Evolutionary conservation across 1,139 yeast genomes (phyloP).

Genomic region (Geotrichum cucujoidarum): DNA sequence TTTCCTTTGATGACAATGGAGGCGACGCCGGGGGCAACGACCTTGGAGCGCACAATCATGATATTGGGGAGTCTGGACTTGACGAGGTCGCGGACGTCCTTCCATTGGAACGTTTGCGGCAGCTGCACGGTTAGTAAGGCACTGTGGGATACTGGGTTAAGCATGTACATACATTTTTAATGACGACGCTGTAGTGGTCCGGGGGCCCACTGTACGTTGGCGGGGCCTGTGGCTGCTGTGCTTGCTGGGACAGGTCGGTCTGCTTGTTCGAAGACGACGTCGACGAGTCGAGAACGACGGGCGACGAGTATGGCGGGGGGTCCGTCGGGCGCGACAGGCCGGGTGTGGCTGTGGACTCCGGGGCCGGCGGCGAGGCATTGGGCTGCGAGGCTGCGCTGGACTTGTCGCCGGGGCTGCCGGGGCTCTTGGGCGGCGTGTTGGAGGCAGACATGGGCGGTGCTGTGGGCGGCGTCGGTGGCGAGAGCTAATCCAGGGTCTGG

Average conservation of each 20-base stretch:
- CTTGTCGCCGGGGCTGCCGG: neutral
- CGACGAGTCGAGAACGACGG: slow-evolving; percentile 7
- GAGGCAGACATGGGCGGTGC: neutral
- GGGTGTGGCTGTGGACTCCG: neutral
- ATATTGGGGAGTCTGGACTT: slow-evolving; percentile 21
- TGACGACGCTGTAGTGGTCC: slow-evolving; percentile 9
- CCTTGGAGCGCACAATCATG: slow-evolving; percentile 22
- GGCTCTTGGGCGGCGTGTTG: neutral
- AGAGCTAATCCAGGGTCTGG: no score
- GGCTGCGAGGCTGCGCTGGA: neutral
- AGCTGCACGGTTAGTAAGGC: neutral
- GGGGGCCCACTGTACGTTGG: neutral
- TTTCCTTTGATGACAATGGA: slow-evolving; percentile 22
- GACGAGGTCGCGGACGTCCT: slow-evolving; percentile 22
- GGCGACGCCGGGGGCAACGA: slow-evolving; percentile 24
- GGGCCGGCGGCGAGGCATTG: neutral
- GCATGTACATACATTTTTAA: slow-evolving; percentile 5
- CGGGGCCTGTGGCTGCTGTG: neutral
- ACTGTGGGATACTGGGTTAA: neutral
- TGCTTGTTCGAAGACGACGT: no score
- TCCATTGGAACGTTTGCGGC: slow-evolving; percentile 22
- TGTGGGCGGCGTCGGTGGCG: neutral
- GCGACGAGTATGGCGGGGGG: neutral
- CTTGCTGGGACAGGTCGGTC: no score
- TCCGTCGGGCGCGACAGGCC: neutral